A percentile compares a stretch with the other conserved stretches of the same genome.
Conservation (phyloP, 257 asterid genomes). For the Pogostemon cablin region DNA sequence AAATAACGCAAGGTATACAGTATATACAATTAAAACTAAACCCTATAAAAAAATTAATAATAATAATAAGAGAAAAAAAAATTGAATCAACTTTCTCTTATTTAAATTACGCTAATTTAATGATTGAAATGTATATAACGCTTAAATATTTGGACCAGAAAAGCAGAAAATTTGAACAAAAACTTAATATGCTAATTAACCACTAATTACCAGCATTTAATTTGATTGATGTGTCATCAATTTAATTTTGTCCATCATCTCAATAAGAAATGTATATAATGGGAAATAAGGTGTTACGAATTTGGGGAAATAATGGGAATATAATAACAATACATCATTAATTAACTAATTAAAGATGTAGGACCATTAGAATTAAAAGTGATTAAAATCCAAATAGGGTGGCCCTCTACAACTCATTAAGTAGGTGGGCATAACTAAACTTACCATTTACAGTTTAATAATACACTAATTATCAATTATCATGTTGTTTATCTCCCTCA, state of each 20-base stretch:
- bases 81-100: too few relatives aligned
- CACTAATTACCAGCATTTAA: constrained; percentile 7
- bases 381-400: constrained; percentile 27
- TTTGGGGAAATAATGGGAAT: constrained; percentile 29
- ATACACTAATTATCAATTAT: too few relatives aligned
- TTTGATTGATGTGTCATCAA: constrained; percentile 17
- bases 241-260: constrained; percentile 9
- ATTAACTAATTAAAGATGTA: constrained; percentile 23
- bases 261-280: neutral
- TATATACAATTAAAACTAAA: too few relatives aligned
- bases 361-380: constrained; percentile 39
- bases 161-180: too few relatives aligned
- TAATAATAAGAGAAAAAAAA: too few relatives aligned
- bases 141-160: too few relatives aligned
- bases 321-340: constrained; percentile 26
- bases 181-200: neutral
- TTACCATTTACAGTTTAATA: neutral
- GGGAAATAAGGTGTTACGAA: neutral
- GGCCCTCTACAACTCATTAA: constrained; percentile 25
- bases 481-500: too few relatives aligned
- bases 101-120: too few relatives aligned
- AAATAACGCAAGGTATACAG: too few relatives aligned
- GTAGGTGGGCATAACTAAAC: constrained; percentile 3
- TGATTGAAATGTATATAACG: too few relatives aligned
- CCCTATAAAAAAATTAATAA: too few relatives aligned